Base-by-base conservation (phyloP, 2,329 filamentous ascomycete genomes). In the Stemphylium lycopersici region DNA sequence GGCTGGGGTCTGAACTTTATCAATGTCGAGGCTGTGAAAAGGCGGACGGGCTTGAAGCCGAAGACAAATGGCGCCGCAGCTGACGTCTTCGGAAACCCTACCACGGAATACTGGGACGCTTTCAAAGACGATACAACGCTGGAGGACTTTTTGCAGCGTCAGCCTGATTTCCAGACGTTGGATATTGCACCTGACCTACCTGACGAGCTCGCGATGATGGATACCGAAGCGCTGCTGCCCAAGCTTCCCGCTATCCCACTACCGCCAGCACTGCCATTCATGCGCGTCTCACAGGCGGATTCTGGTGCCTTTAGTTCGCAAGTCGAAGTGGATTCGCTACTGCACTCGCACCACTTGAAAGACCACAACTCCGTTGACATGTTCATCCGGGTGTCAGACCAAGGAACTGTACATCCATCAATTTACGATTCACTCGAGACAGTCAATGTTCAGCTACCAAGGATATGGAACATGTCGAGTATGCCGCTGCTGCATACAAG, bases 361-460 rank as follows among this genome's bases (percentile, higher is more conserved):
- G 85, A 90, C 45, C 86, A 87, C 58, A 87, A 91, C 59, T 83
- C 86, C n/a, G 87, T 95, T 38, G 90, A 93, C 71, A 84, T 93
- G 61, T 87, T 96, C 78, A 79, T 93, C 4, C 83, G 90, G 2
- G 90, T 90, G 4, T 90, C 87, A 3, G 83, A 84, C 51, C 84
- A 90, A 59, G 90, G 90, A 7, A 82, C 80, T 15, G 80, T 96
- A 11, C 88, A 93, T 69, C 79, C 96, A 15, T 90, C 87, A 63
- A 91, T 96, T 42, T 93, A 93, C 71, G 90, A 96, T 72, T 93
- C 90, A 5, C 91, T 96, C 65, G 83, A 90, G 55, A 88, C 96
- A 53, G 90, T 91, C 3, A 82, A 77, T 11, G 87, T 92, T 56
- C 73, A 78, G 53, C 81, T 82, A 52, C 82, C 79, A 2, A 78